Evolutionary conservation across 2,329 filamentous ascomycete species (phyloP).

Genomic region (Juglanconis oblonga): DNA sequence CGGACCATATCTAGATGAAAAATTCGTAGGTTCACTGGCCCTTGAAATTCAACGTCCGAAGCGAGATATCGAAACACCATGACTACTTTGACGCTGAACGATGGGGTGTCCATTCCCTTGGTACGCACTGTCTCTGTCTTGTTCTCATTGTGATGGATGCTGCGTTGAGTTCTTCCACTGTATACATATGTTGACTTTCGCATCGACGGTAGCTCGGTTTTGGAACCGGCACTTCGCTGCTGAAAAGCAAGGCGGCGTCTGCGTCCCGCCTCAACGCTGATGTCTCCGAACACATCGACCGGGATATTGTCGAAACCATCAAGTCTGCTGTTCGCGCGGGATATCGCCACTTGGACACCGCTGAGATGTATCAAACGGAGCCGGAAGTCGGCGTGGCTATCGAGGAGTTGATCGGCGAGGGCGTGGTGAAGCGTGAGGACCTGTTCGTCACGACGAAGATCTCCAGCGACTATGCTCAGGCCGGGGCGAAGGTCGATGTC

Average conservation of each 20-base stretch:
- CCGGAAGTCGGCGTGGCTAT: slow-evolving; percentile 9
- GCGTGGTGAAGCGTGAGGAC: slow-evolving; percentile 17
- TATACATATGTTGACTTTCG: too few species aligned
- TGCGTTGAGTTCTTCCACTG: neutral
- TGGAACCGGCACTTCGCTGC: neutral
- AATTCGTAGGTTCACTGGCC: neutral
- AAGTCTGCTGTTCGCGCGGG: neutral
- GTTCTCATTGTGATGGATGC: too few species aligned
- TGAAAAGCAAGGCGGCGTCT: neutral
- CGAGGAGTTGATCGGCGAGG: neutral
- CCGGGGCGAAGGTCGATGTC: slow-evolving; percentile 31
- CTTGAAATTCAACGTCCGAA: neutral
- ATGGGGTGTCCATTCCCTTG: slow-evolving; percentile 2
- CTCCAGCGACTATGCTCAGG: slow-evolving; percentile 24
- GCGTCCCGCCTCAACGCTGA: neutral
- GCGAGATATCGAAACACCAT: neutral
- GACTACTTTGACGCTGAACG: neutral
- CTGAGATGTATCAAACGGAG: slow-evolving; percentile 11
- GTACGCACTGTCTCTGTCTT: neutral
- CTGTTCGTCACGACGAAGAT: slow-evolving; percentile 14
- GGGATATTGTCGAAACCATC: neutral
- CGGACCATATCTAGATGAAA: neutral
- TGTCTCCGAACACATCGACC: neutral
- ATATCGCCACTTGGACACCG: neutral
- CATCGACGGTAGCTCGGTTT: neutral